Conservation (phyloP, 768 basidiomycete species). For the Suillus americanus region DNA sequence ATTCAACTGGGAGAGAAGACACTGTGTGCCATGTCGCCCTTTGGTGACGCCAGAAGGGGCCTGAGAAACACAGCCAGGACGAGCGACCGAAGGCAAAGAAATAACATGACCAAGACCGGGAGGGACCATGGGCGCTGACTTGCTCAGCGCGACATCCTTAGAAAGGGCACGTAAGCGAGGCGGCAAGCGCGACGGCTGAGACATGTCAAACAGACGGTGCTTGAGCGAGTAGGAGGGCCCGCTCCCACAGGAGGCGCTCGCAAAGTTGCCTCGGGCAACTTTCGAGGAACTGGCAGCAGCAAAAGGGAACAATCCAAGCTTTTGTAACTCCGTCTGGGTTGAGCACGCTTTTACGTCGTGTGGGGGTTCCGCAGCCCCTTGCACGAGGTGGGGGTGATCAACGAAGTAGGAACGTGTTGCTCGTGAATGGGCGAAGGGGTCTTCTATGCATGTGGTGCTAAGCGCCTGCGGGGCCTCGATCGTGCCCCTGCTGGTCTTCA, state of each 20-base stretch:
- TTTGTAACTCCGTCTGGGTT: constrained; percentile 2
- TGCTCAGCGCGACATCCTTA: neutral
- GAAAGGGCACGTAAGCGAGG: neutral
- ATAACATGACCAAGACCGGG: constrained; percentile 3
- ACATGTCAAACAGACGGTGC: neutral
- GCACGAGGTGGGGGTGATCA: constrained; percentile 20
- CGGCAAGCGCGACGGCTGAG: neutral
- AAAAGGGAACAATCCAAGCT: neutral
- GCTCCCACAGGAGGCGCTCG: constrained; percentile 3
- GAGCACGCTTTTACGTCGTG: constrained; percentile 30
- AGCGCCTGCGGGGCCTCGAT: neutral
- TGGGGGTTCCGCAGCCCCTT: constrained; percentile 8
- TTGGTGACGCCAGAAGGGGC: neutral
- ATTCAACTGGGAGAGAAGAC: constrained; percentile 21
- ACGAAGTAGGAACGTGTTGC: constrained; percentile 9
- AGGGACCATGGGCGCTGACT: constrained; percentile 8
- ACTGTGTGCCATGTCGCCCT: constrained; percentile 19
- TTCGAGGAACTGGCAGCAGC: constrained; percentile 2
- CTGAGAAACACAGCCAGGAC: neutral
- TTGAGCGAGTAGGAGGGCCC: constrained; percentile 3
- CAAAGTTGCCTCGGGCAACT: constrained; percentile 5
- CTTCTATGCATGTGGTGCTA: constrained; percentile 1
- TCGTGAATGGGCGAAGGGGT: constrained; percentile 6
- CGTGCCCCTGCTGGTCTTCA: neutral
- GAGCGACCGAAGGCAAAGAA: neutral